Conservation (phyloP, 2,329 filamentous ascomycete species). For the Gaeumannomyces tritici region DNA sequence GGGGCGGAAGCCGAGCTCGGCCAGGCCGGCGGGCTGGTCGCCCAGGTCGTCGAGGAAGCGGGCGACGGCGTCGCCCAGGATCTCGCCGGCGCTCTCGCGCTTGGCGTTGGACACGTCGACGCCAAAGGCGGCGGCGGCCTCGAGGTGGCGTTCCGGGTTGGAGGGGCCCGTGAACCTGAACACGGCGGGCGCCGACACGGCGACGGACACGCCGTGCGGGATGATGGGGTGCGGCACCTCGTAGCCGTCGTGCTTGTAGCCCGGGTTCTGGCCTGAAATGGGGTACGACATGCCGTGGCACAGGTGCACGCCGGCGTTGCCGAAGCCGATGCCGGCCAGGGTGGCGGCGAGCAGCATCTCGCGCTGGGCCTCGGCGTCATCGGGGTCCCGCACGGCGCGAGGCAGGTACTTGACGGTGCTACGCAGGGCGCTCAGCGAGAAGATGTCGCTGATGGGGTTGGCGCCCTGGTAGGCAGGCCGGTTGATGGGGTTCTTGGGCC, state of each 20-base stretch:
- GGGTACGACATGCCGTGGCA: conserved; percentile 89
- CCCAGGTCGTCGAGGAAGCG: conserved; percentile 76
- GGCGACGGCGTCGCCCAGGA: conserved; percentile 72
- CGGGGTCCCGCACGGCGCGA: conserved; percentile 74
- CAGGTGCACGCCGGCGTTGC: conserved; percentile 89
- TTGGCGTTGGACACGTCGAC: conserved; percentile 84
- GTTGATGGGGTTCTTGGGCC: conserved; percentile 81
- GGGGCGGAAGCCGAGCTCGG: conserved; percentile 67
- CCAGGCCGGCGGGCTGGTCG: conserved; percentile 82
- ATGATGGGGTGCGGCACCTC: conserved; percentile 69
- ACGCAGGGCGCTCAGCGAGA: conserved; percentile 76
- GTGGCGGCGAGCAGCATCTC: conserved; percentile 96
- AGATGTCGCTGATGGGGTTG: conserved; percentile 96
- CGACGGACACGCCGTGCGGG: conserved; percentile 91
- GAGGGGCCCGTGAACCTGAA: conserved; percentile 88
- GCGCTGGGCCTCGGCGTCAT: conserved; percentile 84
- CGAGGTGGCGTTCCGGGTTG: conserved; percentile 85
- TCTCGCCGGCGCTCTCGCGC: conserved; percentile 79
- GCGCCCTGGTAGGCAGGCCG: conserved; percentile 93
- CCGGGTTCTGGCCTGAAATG: conserved; percentile 88
- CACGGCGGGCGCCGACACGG: conserved; percentile 84
- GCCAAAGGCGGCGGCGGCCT: conserved; percentile 82
- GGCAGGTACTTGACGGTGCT: conserved; percentile 89
- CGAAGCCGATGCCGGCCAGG: conserved; percentile 89
- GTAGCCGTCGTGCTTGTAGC: conserved; percentile 86